Conservation (phyloP, 306 rosid genomes). For the Prosopis cineraria region DNA sequence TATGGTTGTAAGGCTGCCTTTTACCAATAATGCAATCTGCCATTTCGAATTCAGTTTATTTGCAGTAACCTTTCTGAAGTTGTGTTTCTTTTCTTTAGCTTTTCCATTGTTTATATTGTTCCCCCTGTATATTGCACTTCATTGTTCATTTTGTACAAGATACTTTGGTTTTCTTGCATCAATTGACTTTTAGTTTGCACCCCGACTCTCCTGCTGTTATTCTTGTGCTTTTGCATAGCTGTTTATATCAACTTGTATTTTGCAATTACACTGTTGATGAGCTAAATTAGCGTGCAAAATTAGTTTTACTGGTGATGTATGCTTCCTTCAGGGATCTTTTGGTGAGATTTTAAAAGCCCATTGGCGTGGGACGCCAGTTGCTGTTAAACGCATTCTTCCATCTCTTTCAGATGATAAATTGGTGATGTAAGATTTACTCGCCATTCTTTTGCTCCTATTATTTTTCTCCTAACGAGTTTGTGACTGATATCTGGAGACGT, state of each 20-base stretch:
- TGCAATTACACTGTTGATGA: conserved; percentile 9
- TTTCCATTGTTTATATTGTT: background rate
- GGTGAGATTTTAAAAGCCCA: conserved; percentile 93
- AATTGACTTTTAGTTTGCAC: background rate
- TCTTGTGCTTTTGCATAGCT: conserved; percentile 17
- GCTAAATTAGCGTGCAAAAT: conserved; percentile 13
- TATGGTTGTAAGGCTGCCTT: background rate
- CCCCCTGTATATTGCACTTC: background rate
- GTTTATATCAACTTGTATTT: conserved; percentile 11
- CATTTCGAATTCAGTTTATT: conserved; percentile 4
- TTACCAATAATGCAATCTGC: background rate
- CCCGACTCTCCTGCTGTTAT: conserved; percentile 20
- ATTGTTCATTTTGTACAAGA: background rate
- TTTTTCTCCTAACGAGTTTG: conserved; percentile 14
- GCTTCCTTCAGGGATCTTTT: conserved; percentile 81
- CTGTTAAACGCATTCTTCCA: conserved; percentile 96
- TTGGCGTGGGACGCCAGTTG: conserved; percentile 99
- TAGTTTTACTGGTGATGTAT: conserved; percentile 18
- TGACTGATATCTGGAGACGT: conserved; percentile 7
- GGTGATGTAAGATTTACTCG: conserved; percentile 70
- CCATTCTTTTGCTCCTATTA: conserved; percentile 31
- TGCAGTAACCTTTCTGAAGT: background rate
- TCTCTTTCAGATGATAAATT: conserved; percentile 94
- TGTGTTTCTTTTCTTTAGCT: conserved; percentile 17
- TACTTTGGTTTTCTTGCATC: background rate